Evolutionary conservation across 2,329 filamentous ascomycete species (phyloP).

Genomic region (Monosporascus sp.): DNA sequence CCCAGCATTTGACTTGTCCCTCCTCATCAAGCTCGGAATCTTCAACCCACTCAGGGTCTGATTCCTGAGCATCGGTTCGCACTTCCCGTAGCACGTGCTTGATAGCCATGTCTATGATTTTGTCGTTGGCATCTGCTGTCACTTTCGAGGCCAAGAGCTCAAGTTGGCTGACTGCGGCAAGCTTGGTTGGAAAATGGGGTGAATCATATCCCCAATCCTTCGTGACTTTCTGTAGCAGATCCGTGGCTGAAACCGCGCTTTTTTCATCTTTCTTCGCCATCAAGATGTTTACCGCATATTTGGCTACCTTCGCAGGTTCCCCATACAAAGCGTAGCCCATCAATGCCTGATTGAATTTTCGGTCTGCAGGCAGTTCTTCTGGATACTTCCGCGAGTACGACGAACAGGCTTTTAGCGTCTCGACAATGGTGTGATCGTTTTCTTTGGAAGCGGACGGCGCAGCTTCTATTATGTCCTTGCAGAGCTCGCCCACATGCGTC

Average conservation of each 20-base stretch:
- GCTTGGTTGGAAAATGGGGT: conserved; percentile 69
- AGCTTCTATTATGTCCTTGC: conserved; percentile 76
- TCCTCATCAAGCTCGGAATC: conserved; percentile 71
- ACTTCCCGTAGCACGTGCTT: conserved; percentile 69
- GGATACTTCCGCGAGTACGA: conserved; percentile 86
- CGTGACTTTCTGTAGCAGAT: conserved; percentile 71
- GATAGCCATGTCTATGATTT: conserved; percentile 74
- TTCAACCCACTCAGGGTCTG: conserved; percentile 61
- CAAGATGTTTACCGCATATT: conserved; percentile 89
- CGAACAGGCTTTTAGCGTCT: conserved; percentile 89
- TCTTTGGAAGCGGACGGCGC: conserved; percentile 64
- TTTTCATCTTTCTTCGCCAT: conserved; percentile 71
- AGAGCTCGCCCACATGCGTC: conserved; percentile 85
- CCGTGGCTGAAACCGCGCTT: conserved; percentile 75
- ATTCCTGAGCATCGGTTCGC: conserved; percentile 54
- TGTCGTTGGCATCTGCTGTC: conserved; percentile 67
- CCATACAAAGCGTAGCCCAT: conserved; percentile 80
- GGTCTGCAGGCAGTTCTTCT: conserved; percentile 74
- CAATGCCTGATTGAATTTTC: conserved; percentile 76
- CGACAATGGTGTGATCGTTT: conserved; percentile 72
- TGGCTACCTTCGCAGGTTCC: conserved; percentile 75
- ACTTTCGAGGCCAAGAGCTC: conserved; percentile 70
- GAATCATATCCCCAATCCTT: conserved; percentile 69
- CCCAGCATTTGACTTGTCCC: conserved; percentile 75
- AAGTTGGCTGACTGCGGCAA: conserved; percentile 69